Evolutionary conservation across 1,284 basidiomycete genomes (phyloP).

Genomic region (Cryptococcus hybrid): DNA sequence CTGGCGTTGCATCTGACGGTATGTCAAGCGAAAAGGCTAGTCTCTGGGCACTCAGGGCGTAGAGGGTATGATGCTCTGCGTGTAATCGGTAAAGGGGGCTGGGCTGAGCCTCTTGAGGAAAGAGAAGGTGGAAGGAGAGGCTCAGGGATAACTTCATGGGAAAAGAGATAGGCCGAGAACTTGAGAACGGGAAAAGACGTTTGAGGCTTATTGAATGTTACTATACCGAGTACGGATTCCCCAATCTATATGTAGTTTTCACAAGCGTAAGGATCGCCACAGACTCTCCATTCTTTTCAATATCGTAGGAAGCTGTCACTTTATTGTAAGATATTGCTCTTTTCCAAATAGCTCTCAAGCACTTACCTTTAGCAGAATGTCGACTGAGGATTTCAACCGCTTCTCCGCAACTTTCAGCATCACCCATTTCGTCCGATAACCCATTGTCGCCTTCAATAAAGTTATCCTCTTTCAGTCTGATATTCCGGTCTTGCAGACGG

Average conservation of each 20-base stretch:
- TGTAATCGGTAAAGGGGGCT: slow-evolving; percentile 58
- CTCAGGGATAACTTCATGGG: slow-evolving; percentile 73
- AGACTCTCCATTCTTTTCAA: slow-evolving; percentile 80
- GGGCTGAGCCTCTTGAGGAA: slow-evolving; percentile 25
- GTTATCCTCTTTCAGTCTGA: slow-evolving; percentile 19
- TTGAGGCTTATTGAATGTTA: slow-evolving; percentile 70
- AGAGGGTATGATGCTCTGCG: slow-evolving; percentile 75
- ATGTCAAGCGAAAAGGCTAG: slow-evolving; percentile 84
- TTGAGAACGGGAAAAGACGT: slow-evolving; percentile 64
- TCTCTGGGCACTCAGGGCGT: slow-evolving; percentile 66
- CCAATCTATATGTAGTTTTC: slow-evolving; percentile 77
- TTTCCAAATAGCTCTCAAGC: not conserved
- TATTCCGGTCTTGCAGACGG: not conserved
- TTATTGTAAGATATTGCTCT: not conserved
- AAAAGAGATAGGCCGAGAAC: slow-evolving; percentile 80
- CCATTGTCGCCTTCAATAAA: slow-evolving; percentile 39
- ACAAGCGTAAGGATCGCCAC: slow-evolving; percentile 88
- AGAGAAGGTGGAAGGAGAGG: slow-evolving; percentile 53
- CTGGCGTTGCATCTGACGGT: slow-evolving; percentile 81
- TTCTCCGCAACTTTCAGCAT: slow-evolving; percentile 71
- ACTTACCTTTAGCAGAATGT: slow-evolving; percentile 77
- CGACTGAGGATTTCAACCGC: slow-evolving; percentile 87
- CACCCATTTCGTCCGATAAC: slow-evolving; percentile 52
- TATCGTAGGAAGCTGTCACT: slow-evolving; percentile 77
- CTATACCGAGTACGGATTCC: slow-evolving; percentile 80